Conservation (phyloP, 176 grass and related monocot species). For the Raddia distichophylla region DNA sequence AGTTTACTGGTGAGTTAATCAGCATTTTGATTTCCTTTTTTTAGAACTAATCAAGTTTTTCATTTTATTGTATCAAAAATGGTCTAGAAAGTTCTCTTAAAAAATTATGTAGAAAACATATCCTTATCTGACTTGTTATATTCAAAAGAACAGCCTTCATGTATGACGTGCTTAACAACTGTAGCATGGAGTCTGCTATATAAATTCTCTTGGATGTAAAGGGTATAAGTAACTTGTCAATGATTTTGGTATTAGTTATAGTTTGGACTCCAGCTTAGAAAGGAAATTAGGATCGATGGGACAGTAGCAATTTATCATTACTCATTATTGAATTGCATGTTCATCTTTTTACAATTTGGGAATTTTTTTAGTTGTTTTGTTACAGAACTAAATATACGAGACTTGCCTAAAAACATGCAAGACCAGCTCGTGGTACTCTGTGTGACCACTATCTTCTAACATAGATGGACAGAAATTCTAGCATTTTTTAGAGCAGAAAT, state of each 20-base stretch:
- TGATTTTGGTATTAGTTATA: constrained; percentile 12
- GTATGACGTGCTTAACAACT: neutral
- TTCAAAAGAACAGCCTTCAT: constrained; percentile 17
- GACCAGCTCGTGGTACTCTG: neutral
- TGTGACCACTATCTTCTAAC: neutral
- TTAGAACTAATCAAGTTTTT: neutral
- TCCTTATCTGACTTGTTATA: neutral
- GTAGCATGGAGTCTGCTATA: neutral
- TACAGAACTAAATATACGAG: neutral
- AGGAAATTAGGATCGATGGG: neutral
- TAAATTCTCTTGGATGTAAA: neutral
- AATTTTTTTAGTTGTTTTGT: neutral
- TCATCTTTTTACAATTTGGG: neutral
- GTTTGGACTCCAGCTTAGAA: neutral
- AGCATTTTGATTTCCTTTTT: neutral
- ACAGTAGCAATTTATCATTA: neutral
- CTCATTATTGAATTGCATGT: neutral
- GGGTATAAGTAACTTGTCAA: neutral
- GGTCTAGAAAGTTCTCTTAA: neutral
- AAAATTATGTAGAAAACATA: neutral
- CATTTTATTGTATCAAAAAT: neutral
- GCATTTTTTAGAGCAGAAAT: neutral
- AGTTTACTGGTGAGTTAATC: constrained; percentile 71
- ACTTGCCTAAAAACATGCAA: neutral
- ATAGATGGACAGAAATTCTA: neutral